Conservation (phyloP, 176 grass and related monocot genomes). For the Oropetium thomaeum region DNA sequence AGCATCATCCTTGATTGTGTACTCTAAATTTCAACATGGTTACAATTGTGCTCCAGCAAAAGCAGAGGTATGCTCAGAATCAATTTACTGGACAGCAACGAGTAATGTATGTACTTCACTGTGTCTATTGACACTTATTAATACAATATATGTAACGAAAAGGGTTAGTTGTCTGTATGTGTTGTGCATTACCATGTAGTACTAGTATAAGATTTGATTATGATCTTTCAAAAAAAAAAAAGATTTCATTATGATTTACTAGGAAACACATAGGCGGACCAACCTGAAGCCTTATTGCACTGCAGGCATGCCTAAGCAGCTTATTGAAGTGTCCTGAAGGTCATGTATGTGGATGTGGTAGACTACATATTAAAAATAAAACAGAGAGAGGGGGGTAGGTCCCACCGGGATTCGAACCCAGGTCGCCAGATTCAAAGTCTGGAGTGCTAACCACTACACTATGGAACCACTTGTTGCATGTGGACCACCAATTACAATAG, state of each 20-base stretch:
- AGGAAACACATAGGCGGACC: not conserved
- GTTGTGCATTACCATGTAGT: not conserved
- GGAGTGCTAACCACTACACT: slow-evolving; percentile 97
- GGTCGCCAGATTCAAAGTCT: slow-evolving; percentile 98
- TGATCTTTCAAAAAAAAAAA: too few species aligned
- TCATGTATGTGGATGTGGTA: not conserved
- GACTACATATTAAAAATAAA: not conserved
- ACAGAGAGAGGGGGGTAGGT: slow-evolving; percentile 12
- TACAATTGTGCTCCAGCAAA: slow-evolving; percentile 17
- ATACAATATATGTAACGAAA: not conserved
- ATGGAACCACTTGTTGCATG: slow-evolving; percentile 3
- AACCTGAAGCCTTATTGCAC: not conserved
- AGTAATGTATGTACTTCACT: slow-evolving; percentile 11
- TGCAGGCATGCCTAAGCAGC: not conserved
- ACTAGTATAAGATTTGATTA: too few species aligned
- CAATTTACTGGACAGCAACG: not conserved
- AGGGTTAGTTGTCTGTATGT: not conserved
- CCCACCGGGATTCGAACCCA: slow-evolving; percentile 82
- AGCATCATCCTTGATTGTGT: slow-evolving; percentile 21
- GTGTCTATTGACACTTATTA: slow-evolving; percentile 18
- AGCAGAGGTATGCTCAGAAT: slow-evolving; percentile 31
- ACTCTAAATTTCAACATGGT: slow-evolving; percentile 24
- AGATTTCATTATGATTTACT: not conserved
- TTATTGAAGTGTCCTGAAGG: not conserved
- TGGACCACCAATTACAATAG: not conserved